phyloP scores from a whole-genome alignment of 805 yeast species.

The Vanderwaltozyma polyspora region DNA sequence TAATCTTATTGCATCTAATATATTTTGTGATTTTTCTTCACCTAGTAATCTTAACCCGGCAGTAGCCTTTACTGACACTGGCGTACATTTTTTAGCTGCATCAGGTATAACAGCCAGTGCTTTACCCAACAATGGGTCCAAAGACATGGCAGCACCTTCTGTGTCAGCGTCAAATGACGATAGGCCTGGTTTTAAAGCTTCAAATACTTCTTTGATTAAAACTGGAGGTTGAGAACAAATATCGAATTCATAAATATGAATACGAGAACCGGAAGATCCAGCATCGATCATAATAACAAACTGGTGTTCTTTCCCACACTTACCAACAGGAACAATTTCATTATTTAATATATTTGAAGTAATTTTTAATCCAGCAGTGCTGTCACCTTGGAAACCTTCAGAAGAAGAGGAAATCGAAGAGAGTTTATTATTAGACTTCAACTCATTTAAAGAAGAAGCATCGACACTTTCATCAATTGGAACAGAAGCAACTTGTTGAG shows the following conservation, averaged over 20 bases:
- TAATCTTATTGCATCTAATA: conserved; percentile 62
- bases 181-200: conserved; percentile 88
- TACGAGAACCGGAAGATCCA: conserved; percentile 95
- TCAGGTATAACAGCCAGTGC: conserved; percentile 78
- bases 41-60: conserved; percentile 93
- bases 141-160: conserved; percentile 80
- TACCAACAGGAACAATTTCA: background rate
- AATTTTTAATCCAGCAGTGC: background rate
- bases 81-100: conserved; percentile 67
- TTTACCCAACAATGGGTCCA: conserved; percentile 66
- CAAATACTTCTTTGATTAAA: conserved; percentile 67
- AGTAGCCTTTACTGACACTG: conserved; percentile 94
- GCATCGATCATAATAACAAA: conserved; percentile 95
- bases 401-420: background rate
- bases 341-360: background rate
- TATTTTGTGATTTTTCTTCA: conserved; percentile 55
- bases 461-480: no score
- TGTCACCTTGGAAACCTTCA: background rate
- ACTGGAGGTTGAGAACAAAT: conserved; percentile 78
- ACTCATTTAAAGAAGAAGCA: background rate
- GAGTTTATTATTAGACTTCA: background rate
- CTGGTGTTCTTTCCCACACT: conserved; percentile 38
- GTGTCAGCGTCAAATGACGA: conserved; percentile 77
- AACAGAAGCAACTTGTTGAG: no score
- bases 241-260: conserved; percentile 87